These are phyloP conservation scores for Pseudonitzschia multiseries DNA, from an alignment of 108 stramenopile genomes.

Conservation along the genomic window DNA sequence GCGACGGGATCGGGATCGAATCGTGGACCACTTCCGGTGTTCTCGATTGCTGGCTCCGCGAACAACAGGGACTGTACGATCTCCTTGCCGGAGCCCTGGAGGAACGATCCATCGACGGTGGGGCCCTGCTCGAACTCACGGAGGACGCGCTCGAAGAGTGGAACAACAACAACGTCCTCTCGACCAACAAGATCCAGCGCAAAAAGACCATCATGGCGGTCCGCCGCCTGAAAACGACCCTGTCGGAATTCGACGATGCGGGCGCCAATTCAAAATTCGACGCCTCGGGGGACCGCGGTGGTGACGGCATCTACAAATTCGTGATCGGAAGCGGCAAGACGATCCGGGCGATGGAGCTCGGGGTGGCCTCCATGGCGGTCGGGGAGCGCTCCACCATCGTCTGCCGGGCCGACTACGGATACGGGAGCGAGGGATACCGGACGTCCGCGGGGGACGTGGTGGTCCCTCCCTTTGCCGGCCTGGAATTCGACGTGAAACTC, in stretches of 20 bases:
- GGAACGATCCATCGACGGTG: constrained; percentile 41
- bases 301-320: constrained; percentile 24
- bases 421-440: constrained; percentile 59
- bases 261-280: constrained; percentile 48
- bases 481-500: constrained; percentile 51
- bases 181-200: constrained; percentile 51
- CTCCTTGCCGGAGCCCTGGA: constrained; percentile 23
- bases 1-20: neutral
- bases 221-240: constrained; percentile 35
- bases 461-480: constrained; percentile 62
- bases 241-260: constrained; percentile 35
- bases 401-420: constrained; percentile 63
- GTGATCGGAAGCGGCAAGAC: constrained; percentile 38
- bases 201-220: constrained; percentile 72
- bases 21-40: constrained; percentile 53
- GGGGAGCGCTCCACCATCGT: constrained; percentile 40
- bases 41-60: constrained; percentile 52
- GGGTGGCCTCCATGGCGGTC: constrained; percentile 43
- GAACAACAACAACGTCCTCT: constrained; percentile 33
- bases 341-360: constrained; percentile 48
- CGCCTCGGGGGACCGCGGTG: constrained; percentile 19
- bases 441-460: constrained; percentile 47
- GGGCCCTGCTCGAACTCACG: constrained; percentile 50
- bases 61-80: constrained; percentile 53
- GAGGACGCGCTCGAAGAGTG: constrained; percentile 48